Base-by-base conservation (phyloP, 1,139 yeast genomes). In the Groenewaldozyma sp. region DNA sequence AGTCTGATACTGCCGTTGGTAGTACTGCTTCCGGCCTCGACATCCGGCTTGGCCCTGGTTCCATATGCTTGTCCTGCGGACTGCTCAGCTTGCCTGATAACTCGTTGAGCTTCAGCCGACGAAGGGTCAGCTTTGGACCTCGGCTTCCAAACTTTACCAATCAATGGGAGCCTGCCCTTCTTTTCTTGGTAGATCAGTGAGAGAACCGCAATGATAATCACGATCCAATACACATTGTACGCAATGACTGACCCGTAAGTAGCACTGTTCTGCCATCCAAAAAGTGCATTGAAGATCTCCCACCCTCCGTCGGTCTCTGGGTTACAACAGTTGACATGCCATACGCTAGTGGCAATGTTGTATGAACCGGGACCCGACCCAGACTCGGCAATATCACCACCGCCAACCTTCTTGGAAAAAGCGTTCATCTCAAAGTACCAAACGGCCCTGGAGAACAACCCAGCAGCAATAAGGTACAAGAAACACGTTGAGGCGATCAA, bases 271-370 rank as follows among this genome's bases (percentile, higher is more conserved):
- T 91, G 84, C 98, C 98, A 91, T 1, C 98, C 98, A 43, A 91
- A 71, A 9, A 91, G 67, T 3, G 97, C 96, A 51, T 91, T 87
- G 59, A 87, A 73, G 31, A 88, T 63, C 80, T 84, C 87, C 96
- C 96, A 88, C 46, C 95, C 91, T 29, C 88, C 87, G 57, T 82
- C 94, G 32, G 73, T 81, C 51, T 81, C 78, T 19, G 96, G 95
- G 60, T 86, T 86, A 65, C 97, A 88, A 63, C 96, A 88, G 67
- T 88, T 87, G 33, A 91, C 96, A 64, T 88, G 98, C 97, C 97
- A 91, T 1, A 91, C 83, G 14, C 82, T 72, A 45, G 73, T 75
- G 22, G 73, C 54, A 42, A 88, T 76, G 59, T 91, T 94, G 62
- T 88, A 88, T 1, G 95, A 82, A 4, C 98, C 98, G 1, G 97